These are phyloP conservation scores for Setaria viridis DNA, from an alignment of 202 grass and related monocot genomes.

Conservation along the genomic window DNA sequence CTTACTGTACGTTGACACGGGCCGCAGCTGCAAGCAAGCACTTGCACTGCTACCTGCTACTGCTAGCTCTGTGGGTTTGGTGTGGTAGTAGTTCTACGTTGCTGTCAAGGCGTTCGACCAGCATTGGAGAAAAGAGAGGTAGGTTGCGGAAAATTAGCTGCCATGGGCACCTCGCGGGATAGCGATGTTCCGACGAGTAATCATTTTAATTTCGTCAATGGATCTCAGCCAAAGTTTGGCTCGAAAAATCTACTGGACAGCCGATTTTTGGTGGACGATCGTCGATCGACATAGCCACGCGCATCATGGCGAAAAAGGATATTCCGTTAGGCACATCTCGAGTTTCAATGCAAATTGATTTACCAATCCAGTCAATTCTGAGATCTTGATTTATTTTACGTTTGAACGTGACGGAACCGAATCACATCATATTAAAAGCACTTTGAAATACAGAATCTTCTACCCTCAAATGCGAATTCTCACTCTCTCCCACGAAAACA, in stretches of 20 bases:
- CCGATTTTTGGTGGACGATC: background rate
- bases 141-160: background rate
- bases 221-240: background rate
- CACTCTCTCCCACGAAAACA: too few relatives aligned
- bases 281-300: background rate
- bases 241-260: background rate
- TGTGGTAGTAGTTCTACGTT: background rate
- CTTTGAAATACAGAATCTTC: too few relatives aligned
- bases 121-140: background rate
- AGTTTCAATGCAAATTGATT: background rate
- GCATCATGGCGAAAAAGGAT: background rate
- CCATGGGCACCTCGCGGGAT: background rate
- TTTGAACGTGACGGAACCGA: too few relatives aligned
- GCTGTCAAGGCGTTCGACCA: background rate
- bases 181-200: background rate
- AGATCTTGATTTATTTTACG: too few relatives aligned
- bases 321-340: background rate
- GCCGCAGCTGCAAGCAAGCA: background rate
- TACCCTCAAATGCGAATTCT: too few relatives aligned
- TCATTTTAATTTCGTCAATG: background rate
- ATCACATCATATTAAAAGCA: too few relatives aligned
- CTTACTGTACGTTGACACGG: background rate
- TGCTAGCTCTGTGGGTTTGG: background rate
- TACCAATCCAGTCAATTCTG: background rate
- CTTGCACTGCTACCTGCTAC: too few relatives aligned